Evolutionary conservation across 2,329 filamentous ascomycete species (phyloP), one percentile per base, ranked within the genome.

Genomic region (Mycosphaerella sp.): DNA sequence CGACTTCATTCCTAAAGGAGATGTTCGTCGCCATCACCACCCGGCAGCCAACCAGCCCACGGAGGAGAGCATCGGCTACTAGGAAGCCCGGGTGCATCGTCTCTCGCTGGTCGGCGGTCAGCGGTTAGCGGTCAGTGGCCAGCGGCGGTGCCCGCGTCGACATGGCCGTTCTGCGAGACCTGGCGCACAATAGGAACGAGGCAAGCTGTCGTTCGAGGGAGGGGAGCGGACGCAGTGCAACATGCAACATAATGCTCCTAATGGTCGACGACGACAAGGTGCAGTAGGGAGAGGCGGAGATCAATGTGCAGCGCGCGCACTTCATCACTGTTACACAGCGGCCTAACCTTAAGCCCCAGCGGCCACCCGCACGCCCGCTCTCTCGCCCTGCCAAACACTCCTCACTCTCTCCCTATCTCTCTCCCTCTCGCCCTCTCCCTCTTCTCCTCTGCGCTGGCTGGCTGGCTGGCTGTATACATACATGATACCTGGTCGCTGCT

Each of bases 281-380:
- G 45, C 46, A 36, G 36, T 45, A 51, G 38, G 40, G 14, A 17
- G 14, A 17, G 14, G 14, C 40, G 29, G 26, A 32, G 48, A 48
- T 41, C 51, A 23, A 45, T 51, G 45, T 29, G 17, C 38, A 14
- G 48, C 41, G 39, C 40, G 8, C 51, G 39, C 49, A 44, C 45
- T n/a, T 32, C 51, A 53, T 60, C 58, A 60, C 56, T 12, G 61
- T 64, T 55, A 54, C 55, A 64, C 62, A 54, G 38, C 38, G 46
- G 46, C 36, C 36, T n/a, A 29, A 29, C 26, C 26, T 29, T 29
- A 29, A 55, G 48, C 57, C 48, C 51, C 45, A 34, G 48, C 53
- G 58, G 53, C 59, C 58, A n/a, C 23, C 49, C 14, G 14, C 14
- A 17, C 14, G 14, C 14, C 14, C 23, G 49, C 56, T 32, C n/a